These are phyloP conservation scores for Cryptococcus floricola DNA, from an alignment of 1,284 basidiomycete genomes.

Conservation along the genomic window DNA sequence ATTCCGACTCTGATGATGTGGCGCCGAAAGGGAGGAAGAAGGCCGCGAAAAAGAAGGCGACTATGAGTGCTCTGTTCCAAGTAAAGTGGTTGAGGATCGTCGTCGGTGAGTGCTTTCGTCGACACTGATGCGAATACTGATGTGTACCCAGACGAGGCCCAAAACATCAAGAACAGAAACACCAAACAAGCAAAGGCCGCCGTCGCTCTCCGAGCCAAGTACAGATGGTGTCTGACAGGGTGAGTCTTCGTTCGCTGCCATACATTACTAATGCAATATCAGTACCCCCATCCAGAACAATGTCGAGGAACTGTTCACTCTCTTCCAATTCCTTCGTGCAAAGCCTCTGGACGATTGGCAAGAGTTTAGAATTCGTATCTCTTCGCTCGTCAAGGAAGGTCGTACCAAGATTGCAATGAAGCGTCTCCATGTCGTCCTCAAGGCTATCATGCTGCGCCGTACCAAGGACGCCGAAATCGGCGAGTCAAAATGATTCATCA, in stretches of 20 bases:
- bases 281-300: constrained; percentile 85
- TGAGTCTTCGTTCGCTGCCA: constrained; percentile 12
- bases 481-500: constrained; percentile 11
- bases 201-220: constrained; percentile 70
- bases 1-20: constrained; percentile 29
- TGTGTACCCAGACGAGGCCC: constrained; percentile 77
- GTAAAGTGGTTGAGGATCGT: constrained; percentile 82
- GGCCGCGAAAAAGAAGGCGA: constrained; percentile 51
- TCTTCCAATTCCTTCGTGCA: constrained; percentile 83
- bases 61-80: constrained; percentile 67
- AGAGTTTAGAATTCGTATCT: constrained; percentile 73
- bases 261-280: background rate
- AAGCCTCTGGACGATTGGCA: constrained; percentile 77
- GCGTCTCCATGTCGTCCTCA: constrained; percentile 75
- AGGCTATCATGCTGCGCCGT: constrained; percentile 84
- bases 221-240: constrained; percentile 81
- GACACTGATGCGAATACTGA: background rate
- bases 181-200: constrained; percentile 80
- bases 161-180: constrained; percentile 91
- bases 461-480: constrained; percentile 71
- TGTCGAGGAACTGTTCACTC: constrained; percentile 81
- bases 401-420: constrained; percentile 72
- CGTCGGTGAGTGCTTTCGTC: constrained; percentile 57
- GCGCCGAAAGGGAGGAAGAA: constrained; percentile 26
- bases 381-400: constrained; percentile 71